Evolutionary conservation across 1,139 yeast species (phyloP), one percentile per base, ranked within the genome.

Genomic region (Nadsonia commutata): DNA sequence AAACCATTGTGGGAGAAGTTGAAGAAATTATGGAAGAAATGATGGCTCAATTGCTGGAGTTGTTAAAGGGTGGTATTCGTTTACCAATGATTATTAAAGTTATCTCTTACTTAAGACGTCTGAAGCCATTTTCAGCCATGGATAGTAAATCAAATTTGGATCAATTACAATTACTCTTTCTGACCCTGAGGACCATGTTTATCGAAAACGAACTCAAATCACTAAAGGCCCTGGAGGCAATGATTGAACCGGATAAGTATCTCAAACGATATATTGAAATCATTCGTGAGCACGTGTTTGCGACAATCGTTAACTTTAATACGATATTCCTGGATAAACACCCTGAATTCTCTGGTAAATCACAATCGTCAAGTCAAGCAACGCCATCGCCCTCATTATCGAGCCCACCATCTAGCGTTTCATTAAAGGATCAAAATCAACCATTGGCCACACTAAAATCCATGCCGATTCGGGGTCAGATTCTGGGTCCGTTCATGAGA

Each of bases 191-290:
- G 9, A 54, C 57, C 43, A 51, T 51, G 20, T 64, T 57, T 45
- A 54, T 66, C 8, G 50, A 56, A 3, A 45, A 51, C 9, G 66
- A 85, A 53, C 63, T 83, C 44, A 66, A 71, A 0, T 71, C 77
- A 31, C 67, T 78, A 43, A 57, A 51, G 56, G 39, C 86, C 82
- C 0, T 63, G 80, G 48, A 68, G 68, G 41, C 65, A 63, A 37
- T 63, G 53, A 23, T 57, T 61, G 33, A 27, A 42, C 70, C 76
- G 22, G 79, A 81, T 49, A 76, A 79, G 48, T 83, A 79, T 55
- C 65, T 86, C 45, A 86, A 86, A 53, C 66, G 94, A 50, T 80
- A 74, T 54, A 72, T 86, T 40, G 97, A 90, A 58, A 75, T 83
- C 3, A 77, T 83, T 49, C 69, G 98, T 56, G 96, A 88, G 57